Evolutionary conservation across 257 asterid genomes (phyloP), one percentile per base, ranked within the genome.

Genomic region (Coffea canephora): DNA sequence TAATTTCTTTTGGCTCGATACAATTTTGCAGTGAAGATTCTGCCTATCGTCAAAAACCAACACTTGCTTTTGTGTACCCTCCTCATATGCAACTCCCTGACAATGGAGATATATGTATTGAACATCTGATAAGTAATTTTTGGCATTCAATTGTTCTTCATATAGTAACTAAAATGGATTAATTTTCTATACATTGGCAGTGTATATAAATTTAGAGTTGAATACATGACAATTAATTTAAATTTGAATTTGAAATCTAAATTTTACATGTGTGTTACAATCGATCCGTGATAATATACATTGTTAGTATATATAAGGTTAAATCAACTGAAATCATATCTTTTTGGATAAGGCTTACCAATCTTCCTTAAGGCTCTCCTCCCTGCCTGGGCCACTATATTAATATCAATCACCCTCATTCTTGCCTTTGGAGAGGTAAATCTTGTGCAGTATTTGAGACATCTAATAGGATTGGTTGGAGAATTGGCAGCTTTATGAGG

Each of bases 371-470:
- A 92, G 31, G 86, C 94, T 71, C 91, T 94, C 84, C 96, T 94
- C 55, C 97, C 97, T 15, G 96, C 97, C 15, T 94, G 98, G 98
- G 97, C 91, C 15, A 97, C 98, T 73, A 86, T 94, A 77, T 46
- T 94, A 55, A 86, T 94, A 48, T 94, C 98, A n/a, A 96, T 94
- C 19, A 94, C 97, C 14, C 94, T 92, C 79, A 88, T 92, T 69
- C 94, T 94, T 62, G 87, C 91, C 54, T 92, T 94, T 45, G 98
- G 97, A 27, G 97, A 94, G 97, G 98, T 91, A 39, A 39, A 39
- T 39, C 41, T 39, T 39, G 41, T 39, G 41, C 4, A 71, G 31
- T 31, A 5, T 34, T 43, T 62, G 73, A 23, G n/a, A 41, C 55
- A 41, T 61, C 18, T 18, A 19, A 8, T 23, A 73, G 72, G 48